phyloP scores from a whole-genome alignment of 225 moss, liverwort and hornwort genomes.

The Pseudoscleropodium purum region DNA sequence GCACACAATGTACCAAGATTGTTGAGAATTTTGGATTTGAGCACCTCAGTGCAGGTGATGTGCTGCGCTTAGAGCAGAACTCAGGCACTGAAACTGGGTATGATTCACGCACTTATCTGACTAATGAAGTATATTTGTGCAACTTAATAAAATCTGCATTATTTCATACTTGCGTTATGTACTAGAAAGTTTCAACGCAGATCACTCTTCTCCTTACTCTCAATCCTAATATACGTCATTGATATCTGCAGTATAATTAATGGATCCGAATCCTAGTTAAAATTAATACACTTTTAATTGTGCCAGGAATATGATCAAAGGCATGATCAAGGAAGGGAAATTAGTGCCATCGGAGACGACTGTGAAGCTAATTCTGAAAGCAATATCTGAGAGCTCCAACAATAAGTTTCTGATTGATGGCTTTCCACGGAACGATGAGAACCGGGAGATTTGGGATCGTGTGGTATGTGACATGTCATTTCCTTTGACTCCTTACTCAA shows the following conservation, averaged over 20 bases:
- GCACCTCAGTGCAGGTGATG: constrained; percentile 75
- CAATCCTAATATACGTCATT: background rate
- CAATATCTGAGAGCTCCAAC: constrained; percentile 55
- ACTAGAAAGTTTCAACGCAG: background rate
- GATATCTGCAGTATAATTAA: background rate
- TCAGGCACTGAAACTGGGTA: constrained; percentile 88
- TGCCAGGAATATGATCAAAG: constrained; percentile 78
- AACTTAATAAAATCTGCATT: background rate
- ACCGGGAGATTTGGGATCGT: constrained; percentile 79
- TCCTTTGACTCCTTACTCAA: background rate
- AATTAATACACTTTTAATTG: background rate
- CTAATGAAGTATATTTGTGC: background rate
- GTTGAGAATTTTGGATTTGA: constrained; percentile 81
- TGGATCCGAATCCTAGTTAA: background rate
- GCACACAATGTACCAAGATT: constrained; percentile 86
- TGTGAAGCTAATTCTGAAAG: constrained; percentile 80
- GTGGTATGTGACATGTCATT: constrained; percentile 34
- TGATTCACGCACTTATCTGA: background rate
- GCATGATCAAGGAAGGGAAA: constrained; percentile 86
- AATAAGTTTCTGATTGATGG: constrained; percentile 95
- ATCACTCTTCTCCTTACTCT: background rate
- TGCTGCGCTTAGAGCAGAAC: constrained; percentile 75
- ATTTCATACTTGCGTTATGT: background rate
- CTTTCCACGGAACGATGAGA: constrained; percentile 90
- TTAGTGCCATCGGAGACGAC: constrained; percentile 88